phyloP scores from a whole-genome alignment of 2,329 filamentous ascomycete species.

The Cercospora sp. region DNA sequence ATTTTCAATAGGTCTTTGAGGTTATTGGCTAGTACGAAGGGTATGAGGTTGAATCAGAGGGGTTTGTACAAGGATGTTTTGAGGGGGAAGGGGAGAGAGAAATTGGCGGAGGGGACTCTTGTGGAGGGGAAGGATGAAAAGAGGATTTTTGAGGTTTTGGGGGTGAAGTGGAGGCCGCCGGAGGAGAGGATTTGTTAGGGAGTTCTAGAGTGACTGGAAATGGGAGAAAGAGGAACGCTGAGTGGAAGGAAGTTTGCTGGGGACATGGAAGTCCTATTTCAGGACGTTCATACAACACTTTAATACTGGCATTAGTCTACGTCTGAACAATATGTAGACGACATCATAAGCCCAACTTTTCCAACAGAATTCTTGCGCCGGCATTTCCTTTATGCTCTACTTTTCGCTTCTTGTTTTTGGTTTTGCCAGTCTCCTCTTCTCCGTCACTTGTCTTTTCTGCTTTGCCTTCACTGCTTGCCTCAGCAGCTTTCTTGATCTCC shows the following conservation, averaged over 20 bases:
- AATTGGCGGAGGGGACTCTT: conserved; percentile 66
- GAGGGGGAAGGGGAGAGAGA: conserved; percentile 57
- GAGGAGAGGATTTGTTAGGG: conserved; percentile 69
- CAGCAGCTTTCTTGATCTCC: conserved; percentile 65
- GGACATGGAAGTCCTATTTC: neutral
- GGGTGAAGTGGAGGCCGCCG: conserved; percentile 81
- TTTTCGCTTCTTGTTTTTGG: conserved; percentile 38
- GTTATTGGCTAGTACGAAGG: conserved; percentile 74
- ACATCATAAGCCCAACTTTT: conserved; percentile 20
- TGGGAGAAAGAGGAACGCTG: neutral
- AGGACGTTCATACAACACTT: neutral
- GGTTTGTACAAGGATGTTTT: conserved; percentile 74
- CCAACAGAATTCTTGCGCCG: conserved; percentile 49
- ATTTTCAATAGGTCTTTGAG: conserved; percentile 89
- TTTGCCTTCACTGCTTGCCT: conserved; percentile 58
- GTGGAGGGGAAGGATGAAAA: conserved; percentile 74
- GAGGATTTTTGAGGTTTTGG: conserved; percentile 76
- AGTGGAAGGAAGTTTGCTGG: neutral
- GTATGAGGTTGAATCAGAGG: conserved; percentile 80
- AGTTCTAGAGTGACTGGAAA: neutral
- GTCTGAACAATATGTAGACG: neutral
- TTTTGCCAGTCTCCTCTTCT: conserved; percentile 54
- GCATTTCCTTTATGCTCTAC: conserved; percentile 43
- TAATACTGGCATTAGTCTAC: neutral
- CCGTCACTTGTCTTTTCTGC: conserved; percentile 54